Evolutionary conservation across 805 yeast species (phyloP).

Genomic region (Kregervanrija delftensis): DNA sequence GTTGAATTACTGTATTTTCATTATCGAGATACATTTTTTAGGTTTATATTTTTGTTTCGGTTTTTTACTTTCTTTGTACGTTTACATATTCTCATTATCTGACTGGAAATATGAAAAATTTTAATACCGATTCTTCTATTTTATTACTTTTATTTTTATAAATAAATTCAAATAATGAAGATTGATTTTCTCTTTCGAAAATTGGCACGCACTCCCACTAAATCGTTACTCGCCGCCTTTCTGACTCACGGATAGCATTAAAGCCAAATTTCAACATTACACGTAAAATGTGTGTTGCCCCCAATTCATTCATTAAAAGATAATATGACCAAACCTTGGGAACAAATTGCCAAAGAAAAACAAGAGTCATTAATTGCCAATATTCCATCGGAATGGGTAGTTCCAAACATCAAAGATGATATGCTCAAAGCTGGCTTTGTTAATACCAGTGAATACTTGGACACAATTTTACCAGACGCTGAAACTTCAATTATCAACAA

Average conservation of each 20-base stretch:
- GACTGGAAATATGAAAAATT: too few relatives aligned
- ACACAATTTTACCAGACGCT: slow-evolving; percentile 7
- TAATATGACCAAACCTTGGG: slow-evolving; percentile 2
- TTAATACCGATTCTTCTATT: too few relatives aligned
- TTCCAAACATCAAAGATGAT: slow-evolving; percentile 29
- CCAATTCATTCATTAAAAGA: too few relatives aligned
- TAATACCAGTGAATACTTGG: slow-evolving; percentile 24
- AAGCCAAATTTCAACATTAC: too few relatives aligned
- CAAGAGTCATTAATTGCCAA: not conserved
- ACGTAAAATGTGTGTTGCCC: too few relatives aligned
- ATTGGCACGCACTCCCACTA: too few relatives aligned
- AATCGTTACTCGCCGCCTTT: too few relatives aligned
- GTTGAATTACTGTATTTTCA: not conserved
- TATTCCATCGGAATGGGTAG: slow-evolving; percentile 39
- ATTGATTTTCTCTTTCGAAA: too few relatives aligned
- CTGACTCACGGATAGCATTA: too few relatives aligned
- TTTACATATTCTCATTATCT: not conserved
- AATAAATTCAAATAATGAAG: too few relatives aligned
- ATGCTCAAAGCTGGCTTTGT: slow-evolving; percentile 30
- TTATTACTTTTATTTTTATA: too few relatives aligned
- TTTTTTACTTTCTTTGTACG: not conserved
- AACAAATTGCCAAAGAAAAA: slow-evolving; percentile 8
- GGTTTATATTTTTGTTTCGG: not conserved
- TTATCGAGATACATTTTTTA: not conserved
- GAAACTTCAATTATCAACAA: slow-evolving; percentile 7